Evolutionary conservation across 192 early-diverging fungal genomes (phyloP), one percentile per base, ranked within the genome.

Genomic region (Gonapodya sp.): DNA sequence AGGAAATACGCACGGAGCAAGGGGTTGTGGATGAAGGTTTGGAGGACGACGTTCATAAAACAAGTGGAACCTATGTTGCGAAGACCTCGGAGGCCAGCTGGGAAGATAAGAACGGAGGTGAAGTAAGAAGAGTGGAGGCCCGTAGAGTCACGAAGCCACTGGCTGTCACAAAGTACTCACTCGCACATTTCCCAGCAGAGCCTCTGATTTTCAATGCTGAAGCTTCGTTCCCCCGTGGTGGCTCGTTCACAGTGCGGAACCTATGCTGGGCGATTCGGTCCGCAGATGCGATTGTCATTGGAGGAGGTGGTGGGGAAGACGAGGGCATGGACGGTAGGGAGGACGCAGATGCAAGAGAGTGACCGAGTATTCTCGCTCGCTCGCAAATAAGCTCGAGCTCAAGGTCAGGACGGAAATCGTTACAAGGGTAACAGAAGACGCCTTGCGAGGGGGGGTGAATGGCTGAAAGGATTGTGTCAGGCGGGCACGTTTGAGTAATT

Each of bases 41-140:
- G 97, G 46, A 99, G 86, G 32, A 99, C 92, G 1, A 93, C 94
- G 84, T 95, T 96, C 90, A 99, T 96, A 81, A 95, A 99, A 83
- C 97, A 99, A 0, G 97, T 99, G 0, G 93, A 92, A 18, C 97
- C 97, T 87, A 99, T 90, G 80, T 99, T 99, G 35, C 89, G 85
- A 78, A 97, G 84, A 24, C 97, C 97, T n/a, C 97, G 91, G 18
- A 97, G 83, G 1, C 94, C 94, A 77, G 30, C 30, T 18, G 31
- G 8, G 64, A 16, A 72, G 16, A 18, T 16, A 16, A 30, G 31
- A 33, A 34, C 18, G 75, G 34, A 33, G 30, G 14, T 77, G 8
- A 2, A 77, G 75, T 77, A 8, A 64, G 46, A 64, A 16, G 46
- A 24, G 24, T 16, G 8, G 46, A 64, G 8, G 8, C 46, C 8